Conservation (phyloP, 2,329 filamentous ascomycete species). For the Colletotrichum tabaci region DNA sequence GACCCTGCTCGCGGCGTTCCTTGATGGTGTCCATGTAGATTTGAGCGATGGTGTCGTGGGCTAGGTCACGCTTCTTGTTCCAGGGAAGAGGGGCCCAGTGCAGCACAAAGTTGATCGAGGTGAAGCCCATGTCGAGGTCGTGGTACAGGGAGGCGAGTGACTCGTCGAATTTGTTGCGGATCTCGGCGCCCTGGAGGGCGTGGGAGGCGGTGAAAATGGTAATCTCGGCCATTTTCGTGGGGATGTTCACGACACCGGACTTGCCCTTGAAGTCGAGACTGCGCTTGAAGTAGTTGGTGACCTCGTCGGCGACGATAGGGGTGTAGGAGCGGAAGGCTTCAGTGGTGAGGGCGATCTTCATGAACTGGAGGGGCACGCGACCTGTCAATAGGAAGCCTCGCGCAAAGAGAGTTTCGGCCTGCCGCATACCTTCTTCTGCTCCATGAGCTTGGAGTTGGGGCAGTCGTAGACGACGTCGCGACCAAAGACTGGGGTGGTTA, state of each 20-base stretch:
- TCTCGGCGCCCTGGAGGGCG: conserved; percentile 86
- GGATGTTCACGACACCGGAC: conserved; percentile 79
- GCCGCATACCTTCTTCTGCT: conserved; percentile 87
- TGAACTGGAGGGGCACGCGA: conserved; percentile 67
- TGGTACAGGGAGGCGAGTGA: conserved; percentile 88
- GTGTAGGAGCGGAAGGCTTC: conserved; percentile 84
- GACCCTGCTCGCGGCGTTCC: conserved; percentile 71
- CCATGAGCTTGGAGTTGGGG: conserved; percentile 93
- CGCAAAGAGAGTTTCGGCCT: neutral
- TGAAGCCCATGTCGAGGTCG: conserved; percentile 92
- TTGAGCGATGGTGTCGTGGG: conserved; percentile 84
- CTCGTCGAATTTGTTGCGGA: conserved; percentile 84
- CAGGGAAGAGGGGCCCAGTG: conserved; percentile 92
- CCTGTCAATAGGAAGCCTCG: conserved; percentile 40
- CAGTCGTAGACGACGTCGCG: conserved; percentile 92
- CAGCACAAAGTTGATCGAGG: conserved; percentile 90
- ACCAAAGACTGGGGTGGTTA: conserved; percentile 82
- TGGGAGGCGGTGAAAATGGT: conserved; percentile 93
- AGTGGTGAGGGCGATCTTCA: conserved; percentile 85
- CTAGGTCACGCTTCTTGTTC: conserved; percentile 85
- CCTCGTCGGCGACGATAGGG: conserved; percentile 82
- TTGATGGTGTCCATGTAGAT: conserved; percentile 88
- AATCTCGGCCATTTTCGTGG: conserved; percentile 84
- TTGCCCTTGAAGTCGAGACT: conserved; percentile 77
- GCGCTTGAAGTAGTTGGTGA: conserved; percentile 79